A percentile compares a stretch with the other conserved stretches of the same genome.
Conservation (phyloP, 805 yeast genomes). For the Kodamaea fukazawae region DNA sequence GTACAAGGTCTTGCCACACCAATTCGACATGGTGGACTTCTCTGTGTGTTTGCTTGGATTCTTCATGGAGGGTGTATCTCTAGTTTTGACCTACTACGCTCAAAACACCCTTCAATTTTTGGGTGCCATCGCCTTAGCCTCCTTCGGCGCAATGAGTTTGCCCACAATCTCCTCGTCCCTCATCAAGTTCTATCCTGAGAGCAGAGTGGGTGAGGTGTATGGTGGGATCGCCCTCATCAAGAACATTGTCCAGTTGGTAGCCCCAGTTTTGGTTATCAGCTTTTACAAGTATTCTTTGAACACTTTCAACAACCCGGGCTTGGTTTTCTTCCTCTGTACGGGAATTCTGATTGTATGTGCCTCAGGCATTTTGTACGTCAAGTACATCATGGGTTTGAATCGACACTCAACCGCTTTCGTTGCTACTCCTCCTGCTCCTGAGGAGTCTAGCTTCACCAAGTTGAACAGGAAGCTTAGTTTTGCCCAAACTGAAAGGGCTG, state of each 20-base stretch:
- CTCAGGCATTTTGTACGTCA: conserved; percentile 15
- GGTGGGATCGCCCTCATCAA: conserved; percentile 66
- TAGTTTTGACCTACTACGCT: conserved; percentile 33
- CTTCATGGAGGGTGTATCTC: conserved; percentile 39
- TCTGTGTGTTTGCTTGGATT: conserved; percentile 35
- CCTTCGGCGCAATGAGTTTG: conserved; percentile 49
- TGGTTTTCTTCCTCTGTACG: conserved; percentile 24
- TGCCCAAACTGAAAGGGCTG: conserved; percentile 12
- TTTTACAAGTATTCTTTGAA: conserved; percentile 41
- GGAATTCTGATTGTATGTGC: conserved; percentile 12
- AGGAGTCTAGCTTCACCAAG: conserved; percentile 9
- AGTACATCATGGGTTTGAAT: conserved; percentile 18
- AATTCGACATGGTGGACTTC: conserved; percentile 55
- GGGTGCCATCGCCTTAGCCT: conserved; percentile 32
- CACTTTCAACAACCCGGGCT: conserved; percentile 26
- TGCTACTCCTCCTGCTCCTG: conserved; percentile 2
- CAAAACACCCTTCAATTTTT: conserved; percentile 27
- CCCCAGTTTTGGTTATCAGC: conserved; percentile 48
- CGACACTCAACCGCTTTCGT: conserved; percentile 1
- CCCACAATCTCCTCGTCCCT: conserved; percentile 62
- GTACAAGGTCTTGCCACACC: conserved; percentile 32
- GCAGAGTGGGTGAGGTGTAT: conserved; percentile 65
- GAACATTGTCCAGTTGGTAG: conserved; percentile 44
- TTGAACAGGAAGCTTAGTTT: conserved; percentile 20
- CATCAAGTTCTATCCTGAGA: conserved; percentile 58